Percentiles rank a stretch among this genome's conserved stretches.
phyloP scores from a whole-genome alignment of 2,329 filamentous ascomycete species.

The Penicillium sp. region DNA sequence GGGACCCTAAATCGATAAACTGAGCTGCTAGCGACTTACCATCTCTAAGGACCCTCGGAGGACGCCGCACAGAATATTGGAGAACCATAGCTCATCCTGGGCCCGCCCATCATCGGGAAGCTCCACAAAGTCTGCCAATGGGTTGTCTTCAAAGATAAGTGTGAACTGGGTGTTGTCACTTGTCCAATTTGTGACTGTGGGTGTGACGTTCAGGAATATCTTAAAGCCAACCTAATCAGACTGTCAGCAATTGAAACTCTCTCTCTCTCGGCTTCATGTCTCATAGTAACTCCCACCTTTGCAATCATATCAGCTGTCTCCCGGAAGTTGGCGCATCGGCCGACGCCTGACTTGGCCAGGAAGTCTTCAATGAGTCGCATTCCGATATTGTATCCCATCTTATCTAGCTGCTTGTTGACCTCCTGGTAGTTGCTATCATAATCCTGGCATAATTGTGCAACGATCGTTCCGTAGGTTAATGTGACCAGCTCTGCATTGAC shows the following conservation, averaged over 20 bases:
- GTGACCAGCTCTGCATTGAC: constrained; percentile 97
- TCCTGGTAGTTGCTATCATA: constrained; percentile 91
- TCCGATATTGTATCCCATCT: constrained; percentile 99
- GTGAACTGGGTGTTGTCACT: constrained; percentile 96
- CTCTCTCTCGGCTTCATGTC: background rate
- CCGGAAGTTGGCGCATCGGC: constrained; percentile 85
- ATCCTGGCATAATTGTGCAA: constrained; percentile 93
- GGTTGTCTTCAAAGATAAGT: constrained; percentile 94
- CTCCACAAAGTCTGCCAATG: constrained; percentile 94
- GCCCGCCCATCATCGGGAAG: constrained; percentile 91
- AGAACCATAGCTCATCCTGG: constrained; percentile 97
- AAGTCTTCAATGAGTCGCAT: constrained; percentile 96
- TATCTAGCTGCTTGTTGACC: constrained; percentile 96
- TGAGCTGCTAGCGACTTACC: constrained; percentile 54
- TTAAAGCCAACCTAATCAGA: constrained; percentile 83
- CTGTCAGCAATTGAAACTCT: constrained; percentile 5
- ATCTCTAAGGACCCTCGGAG: constrained; percentile 90
- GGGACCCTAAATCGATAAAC: constrained; percentile 11
- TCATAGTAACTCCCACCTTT: constrained; percentile 58
- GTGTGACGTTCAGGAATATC: constrained; percentile 96
- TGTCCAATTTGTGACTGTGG: constrained; percentile 91
- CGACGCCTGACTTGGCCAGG: constrained; percentile 88
- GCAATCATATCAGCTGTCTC: constrained; percentile 97
- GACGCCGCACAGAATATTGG: constrained; percentile 93
- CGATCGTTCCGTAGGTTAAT: constrained; percentile 95